Base-by-base conservation (phyloP, 768 basidiomycete species). In the Amanita subjunquillea region DNA sequence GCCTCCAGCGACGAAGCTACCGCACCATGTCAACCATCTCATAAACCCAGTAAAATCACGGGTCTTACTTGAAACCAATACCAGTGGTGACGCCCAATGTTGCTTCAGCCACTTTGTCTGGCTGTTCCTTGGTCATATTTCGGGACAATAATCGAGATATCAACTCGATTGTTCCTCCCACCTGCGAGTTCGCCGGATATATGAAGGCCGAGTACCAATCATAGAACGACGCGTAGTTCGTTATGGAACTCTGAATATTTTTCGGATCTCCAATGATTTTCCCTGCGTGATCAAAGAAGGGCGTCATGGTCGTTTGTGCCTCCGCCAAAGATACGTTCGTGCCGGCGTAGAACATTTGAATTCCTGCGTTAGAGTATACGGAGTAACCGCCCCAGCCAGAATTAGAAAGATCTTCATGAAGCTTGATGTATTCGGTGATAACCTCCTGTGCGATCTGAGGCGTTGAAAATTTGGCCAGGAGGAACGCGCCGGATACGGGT, bases 351-450 rank as follows among this genome's bases (percentile, higher is more conserved):
- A 49, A 15, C n/a, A 25, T 38, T 27, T 27, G 27, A 10, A 50
- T 34, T 58, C 30, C 50, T 34, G 20, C 37, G 41, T 20, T 57
- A 9, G 62, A 56, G 9, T 68, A 44, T 3, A 22, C 45, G 0
- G 55, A 61, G 43, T 70, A 75, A 2, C 73, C 74, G n/a, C 70
- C 69, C 75, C 74, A 78, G 2, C 71, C 73, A 1, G 59, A 62
- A 29, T 76, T 71, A 2, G 73, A 65, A n/a, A 75, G 59, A 4
- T 59, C 54, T 0, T 68, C 66, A 29, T 64, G 67, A 15, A 65
- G 55, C 25, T 59, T 69, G 25, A 75, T 43, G 25, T 71, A 63
- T 48, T 68, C 69, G 0, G 69, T 66, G 6, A 67, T 52, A 25
- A 74, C 61, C 0, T 60, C 60, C n/a, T 62, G 50, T 0, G 68